Evolutionary conservation across 371 early-diverging fungal genomes (phyloP).

Genomic region (Syncephalastrum contaminatum): DNA sequence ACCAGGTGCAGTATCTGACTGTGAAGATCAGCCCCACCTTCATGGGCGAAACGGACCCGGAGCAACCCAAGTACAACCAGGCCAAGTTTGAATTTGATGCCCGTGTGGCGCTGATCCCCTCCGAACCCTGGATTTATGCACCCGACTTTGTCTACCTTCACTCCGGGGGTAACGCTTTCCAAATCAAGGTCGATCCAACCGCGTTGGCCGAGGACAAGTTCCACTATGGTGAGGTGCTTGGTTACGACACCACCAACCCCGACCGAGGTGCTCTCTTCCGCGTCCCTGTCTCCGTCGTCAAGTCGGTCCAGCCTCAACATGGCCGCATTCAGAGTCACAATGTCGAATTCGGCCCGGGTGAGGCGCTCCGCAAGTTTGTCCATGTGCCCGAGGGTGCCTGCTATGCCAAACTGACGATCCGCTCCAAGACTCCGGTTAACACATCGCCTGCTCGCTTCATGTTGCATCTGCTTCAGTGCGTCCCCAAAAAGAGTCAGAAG

Average conservation of each 20-base stretch:
- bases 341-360: constrained; percentile 75
- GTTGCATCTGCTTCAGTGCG: constrained; percentile 70
- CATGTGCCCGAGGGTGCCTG: constrained; percentile 83
- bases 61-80: constrained; percentile 56
- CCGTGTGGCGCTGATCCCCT: constrained; percentile 71
- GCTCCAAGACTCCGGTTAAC: constrained; percentile 33
- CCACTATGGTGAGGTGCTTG: constrained; percentile 79
- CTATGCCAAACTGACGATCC: constrained; percentile 53
- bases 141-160: constrained; percentile 80
- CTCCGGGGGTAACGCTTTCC: constrained; percentile 70
- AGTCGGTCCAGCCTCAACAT: constrained; percentile 61
- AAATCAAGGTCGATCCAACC: constrained; percentile 80
- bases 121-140: constrained; percentile 76
- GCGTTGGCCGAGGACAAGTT: constrained; percentile 70
- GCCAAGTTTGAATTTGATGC: constrained; percentile 78
- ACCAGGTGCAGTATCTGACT: constrained; percentile 54
- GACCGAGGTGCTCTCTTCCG: constrained; percentile 80
- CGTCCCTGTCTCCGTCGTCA: constrained; percentile 90
- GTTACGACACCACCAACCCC: constrained; percentile 73
- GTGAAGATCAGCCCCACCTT: constrained; percentile 76
- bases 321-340: constrained; percentile 55
- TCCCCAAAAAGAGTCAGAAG: constrained; percentile 71
- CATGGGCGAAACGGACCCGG: constrained; percentile 64
- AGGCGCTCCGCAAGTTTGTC: constrained; percentile 78
- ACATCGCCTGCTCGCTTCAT: constrained; percentile 60